phyloP scores from a whole-genome alignment of 2,329 filamentous ascomycete species.

The Elsinoe ampelina region DNA sequence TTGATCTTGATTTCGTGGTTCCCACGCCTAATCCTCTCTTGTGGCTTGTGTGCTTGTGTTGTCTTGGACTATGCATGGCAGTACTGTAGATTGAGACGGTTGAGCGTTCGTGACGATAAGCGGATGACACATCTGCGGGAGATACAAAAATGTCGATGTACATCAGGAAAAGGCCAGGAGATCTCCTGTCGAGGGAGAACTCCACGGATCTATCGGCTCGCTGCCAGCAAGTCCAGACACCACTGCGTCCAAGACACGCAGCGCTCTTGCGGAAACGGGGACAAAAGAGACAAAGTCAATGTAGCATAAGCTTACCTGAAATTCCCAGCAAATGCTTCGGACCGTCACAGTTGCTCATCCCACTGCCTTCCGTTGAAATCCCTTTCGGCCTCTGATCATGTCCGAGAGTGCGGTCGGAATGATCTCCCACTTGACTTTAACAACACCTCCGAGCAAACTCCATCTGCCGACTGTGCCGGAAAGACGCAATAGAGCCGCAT shows the following conservation, averaged over 20 bases:
- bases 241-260: background rate
- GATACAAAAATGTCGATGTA: no score
- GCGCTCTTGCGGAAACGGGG: background rate
- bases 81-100: background rate
- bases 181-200: background rate
- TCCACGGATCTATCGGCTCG: background rate
- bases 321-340: background rate
- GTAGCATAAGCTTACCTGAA: conserved; percentile 6
- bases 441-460: background rate
- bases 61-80: background rate
- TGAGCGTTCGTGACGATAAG: no score
- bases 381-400: background rate
- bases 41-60: background rate
- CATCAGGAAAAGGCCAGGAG: background rate
- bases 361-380: background rate
- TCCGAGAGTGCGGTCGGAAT: background rate
- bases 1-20: conserved; percentile 6
- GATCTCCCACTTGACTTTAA: background rate
- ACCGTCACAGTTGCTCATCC: background rate
- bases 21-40: background rate
- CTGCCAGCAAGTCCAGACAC: background rate
- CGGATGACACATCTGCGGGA: no score
- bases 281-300: conserved; percentile 4
- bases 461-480: background rate
- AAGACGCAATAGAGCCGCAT: background rate